These are phyloP conservation scores for Meira miltonrushii DNA, from an alignment of 1,284 basidiomycete genomes.

Conservation along the genomic window DNA sequence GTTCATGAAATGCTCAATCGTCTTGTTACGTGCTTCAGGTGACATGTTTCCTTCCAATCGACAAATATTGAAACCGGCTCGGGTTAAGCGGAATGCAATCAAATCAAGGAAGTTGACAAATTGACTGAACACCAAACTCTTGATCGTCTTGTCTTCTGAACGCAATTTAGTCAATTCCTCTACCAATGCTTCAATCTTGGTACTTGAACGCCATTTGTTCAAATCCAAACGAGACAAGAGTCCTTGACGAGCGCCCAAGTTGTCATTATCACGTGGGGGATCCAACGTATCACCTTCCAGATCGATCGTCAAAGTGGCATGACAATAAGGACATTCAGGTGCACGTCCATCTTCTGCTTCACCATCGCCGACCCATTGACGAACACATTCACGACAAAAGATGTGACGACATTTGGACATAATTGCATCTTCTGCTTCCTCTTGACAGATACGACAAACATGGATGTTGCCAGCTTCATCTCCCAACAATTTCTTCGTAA, in stretches of 20 bases:
- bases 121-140: constrained; percentile 92
- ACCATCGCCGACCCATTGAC: constrained; percentile 76
- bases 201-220: constrained; percentile 83
- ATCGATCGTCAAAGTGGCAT: constrained; percentile 87
- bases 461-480: constrained; percentile 33
- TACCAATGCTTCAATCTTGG: constrained; percentile 93
- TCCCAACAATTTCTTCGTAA: constrained; percentile 37
- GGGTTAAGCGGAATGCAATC: constrained; percentile 85
- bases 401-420: constrained; percentile 73
- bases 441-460: constrained; percentile 85
- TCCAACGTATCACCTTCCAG: constrained; percentile 88
- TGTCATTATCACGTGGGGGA: constrained; percentile 59
- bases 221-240: constrained; percentile 86
- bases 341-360: constrained; percentile 34
- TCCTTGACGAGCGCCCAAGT: constrained; percentile 64
- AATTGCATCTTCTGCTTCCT: constrained; percentile 95
- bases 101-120: constrained; percentile 76
- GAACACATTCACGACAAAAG: constrained; percentile 88
- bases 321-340: constrained; percentile 94
- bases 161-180: constrained; percentile 85
- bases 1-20: constrained; percentile 91
- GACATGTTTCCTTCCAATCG: constrained; percentile 95
- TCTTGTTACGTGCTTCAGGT: constrained; percentile 88
- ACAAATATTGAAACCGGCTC: constrained; percentile 80
- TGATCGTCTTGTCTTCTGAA: constrained; percentile 80